Conservation (phyloP, 176 grass and related monocot species). For the Musa acuminata region DNA sequence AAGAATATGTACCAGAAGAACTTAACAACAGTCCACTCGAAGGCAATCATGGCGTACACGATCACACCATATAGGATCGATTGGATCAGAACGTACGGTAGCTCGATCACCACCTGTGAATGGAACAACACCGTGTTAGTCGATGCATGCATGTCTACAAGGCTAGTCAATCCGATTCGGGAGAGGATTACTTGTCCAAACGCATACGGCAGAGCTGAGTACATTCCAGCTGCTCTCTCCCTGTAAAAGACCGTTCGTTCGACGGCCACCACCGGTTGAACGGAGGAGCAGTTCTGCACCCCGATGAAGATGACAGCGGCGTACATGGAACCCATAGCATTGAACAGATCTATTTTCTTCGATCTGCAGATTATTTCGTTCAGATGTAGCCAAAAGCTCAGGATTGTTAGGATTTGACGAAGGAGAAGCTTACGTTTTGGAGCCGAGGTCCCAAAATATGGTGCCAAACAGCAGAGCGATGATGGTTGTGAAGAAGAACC, state of each 20-base stretch:
- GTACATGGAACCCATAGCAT: constrained; percentile 86
- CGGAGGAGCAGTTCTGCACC: constrained; percentile 58
- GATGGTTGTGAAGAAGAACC: constrained; percentile 50
- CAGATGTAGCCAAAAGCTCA: not conserved
- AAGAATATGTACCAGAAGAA: constrained; percentile 94
- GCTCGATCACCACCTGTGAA: constrained; percentile 56
- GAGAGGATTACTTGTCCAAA: constrained; percentile 62
- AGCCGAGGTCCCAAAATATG: constrained; percentile 69
- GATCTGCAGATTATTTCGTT: constrained; percentile 23
- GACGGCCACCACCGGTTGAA: constrained; percentile 72
- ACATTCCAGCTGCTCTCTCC: constrained; percentile 86
- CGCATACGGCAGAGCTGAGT: constrained; percentile 91
- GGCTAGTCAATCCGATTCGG: not conserved
- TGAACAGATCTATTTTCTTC: constrained; percentile 56
- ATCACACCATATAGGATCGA: constrained; percentile 52
- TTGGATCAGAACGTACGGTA: constrained; percentile 63
- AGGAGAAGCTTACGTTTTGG: constrained; percentile 35
- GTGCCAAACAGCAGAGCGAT: constrained; percentile 67
- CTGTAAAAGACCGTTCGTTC: constrained; percentile 85
- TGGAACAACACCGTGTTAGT: not conserved
- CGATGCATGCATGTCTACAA: not conserved
- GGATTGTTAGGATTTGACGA: not conserved
- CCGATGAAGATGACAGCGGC: constrained; percentile 73
- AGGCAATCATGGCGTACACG: constrained; percentile 68
- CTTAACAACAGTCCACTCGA: constrained; percentile 68